Percentiles rank a stretch among this genome's conserved stretches.
Evolutionary conservation across 352 stramenopile genomes (phyloP).

Genomic region (Phytophthora agathidicida): DNA sequence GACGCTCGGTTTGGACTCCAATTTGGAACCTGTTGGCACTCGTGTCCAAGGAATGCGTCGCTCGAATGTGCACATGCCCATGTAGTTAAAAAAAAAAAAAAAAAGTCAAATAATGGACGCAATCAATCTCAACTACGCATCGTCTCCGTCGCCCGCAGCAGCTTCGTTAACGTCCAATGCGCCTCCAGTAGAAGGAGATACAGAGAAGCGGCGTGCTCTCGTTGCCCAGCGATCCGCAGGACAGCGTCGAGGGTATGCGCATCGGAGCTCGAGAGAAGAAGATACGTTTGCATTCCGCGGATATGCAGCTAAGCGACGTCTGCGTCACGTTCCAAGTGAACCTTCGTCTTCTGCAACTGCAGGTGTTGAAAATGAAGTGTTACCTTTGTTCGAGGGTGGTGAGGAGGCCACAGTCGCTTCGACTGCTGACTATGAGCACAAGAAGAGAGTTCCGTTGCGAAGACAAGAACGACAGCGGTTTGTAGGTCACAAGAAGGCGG

Average conservation of each 20-base stretch:
- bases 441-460: slow-evolving; percentile 5
- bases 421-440: background rate
- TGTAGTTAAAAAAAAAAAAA: too few relatives aligned
- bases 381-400: slow-evolving; percentile 2
- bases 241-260: background rate
- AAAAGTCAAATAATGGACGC: slow-evolving; percentile 28
- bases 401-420: background rate
- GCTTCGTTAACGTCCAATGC: background rate
- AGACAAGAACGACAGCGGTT: slow-evolving; percentile 18
- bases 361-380: background rate
- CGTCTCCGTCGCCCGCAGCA: slow-evolving; percentile 1
- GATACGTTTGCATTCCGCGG: slow-evolving; percentile 37
- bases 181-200: background rate
- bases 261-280: slow-evolving; percentile 20
- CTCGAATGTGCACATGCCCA: too few relatives aligned
- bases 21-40: too few relatives aligned
- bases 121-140: slow-evolving; percentile 20
- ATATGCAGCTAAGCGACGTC: slow-evolving; percentile 36
- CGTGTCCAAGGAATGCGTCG: too few relatives aligned
- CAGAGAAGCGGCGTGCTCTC: background rate
- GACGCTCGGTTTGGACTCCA: too few relatives aligned
- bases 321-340: background rate
- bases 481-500: slow-evolving; percentile 33
- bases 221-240: slow-evolving; percentile 3
- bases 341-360: background rate